Base-by-base conservation (phyloP, 2,329 filamentous ascomycete genomes). In the Clarireedia sp. region DNA sequence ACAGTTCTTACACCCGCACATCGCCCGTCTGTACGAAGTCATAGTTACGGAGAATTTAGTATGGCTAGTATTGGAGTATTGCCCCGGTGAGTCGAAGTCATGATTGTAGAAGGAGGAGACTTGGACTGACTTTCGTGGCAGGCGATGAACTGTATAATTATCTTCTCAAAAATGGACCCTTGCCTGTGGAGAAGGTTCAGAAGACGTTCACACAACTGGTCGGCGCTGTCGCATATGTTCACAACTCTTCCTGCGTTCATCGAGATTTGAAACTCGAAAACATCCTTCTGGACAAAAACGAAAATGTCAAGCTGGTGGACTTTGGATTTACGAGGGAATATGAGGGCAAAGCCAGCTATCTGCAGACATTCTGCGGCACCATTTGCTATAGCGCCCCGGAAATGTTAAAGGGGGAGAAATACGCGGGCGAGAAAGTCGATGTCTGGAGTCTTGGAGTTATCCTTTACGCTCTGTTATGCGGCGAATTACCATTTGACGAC, bases 291-390 rank as follows among this genome's bases (percentile, higher is more conserved):
- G 94, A 99, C 74, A 97, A 95, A 71, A 80, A 96, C 68, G 92
- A 95, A 68, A 96, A 97, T 67, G 94, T 99, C 63, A 99, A 99
- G 73, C 75, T 99, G 58, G 92, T 95, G 63, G 94, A 99, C 70
- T 99, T 99, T 74, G 94, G 94, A 17, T 99, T 99, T 69, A 99
- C 94, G 10, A 81, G 94, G 62, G 94, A 99, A 73, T 99, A 99
- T 70, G 90, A 96, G 71, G 92, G 92, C 58, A 90, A 95, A 65
- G 82, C 89, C 29, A 97, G 91, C 70, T 92, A 97, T 67, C 74
- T 99, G 54, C 92, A 97, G 71, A 99, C 94, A 1, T 99, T 96
- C 72, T 99, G 94, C 70, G 94, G 94, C 5, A 99, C 94, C 0
- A 86, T 99, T 60, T 97, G 92, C 74, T 99, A 99, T 72, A 96